Base-by-base conservation (phyloP, 2,329 filamentous ascomycete species). In the Phoma sp. region DNA sequence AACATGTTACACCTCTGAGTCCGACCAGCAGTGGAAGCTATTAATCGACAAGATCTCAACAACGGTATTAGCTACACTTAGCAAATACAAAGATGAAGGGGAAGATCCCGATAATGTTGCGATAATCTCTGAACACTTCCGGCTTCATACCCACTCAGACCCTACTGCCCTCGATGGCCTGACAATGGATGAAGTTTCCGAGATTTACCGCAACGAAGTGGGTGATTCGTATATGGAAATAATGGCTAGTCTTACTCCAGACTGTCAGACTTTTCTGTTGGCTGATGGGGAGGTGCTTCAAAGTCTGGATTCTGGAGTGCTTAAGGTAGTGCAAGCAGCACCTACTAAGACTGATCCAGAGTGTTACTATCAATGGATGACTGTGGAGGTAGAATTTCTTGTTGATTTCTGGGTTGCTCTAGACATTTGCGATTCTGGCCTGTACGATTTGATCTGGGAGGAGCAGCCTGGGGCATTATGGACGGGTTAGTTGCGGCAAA, bases 321-420 rank as follows among this genome's bases (percentile, higher is more conserved):
- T 34, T 11, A 46, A 36, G 30, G 30, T 46, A 28, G 42, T 46
- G 14, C 21, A 36, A 46, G 42, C 42, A 46, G 18, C 39, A 18
- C 39, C 39, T 12, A 29, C n/a, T 32, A 30, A 42, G 17, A 20
- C 14, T 25, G 28, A 42, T 15, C 39, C 18, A 42, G 28, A 42
- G 39, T 42, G 39, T 42, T 32, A 21, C 39, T 42, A 14, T n/a
- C 18, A 42, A 18, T 42, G 18, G 39, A 20, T 42, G 28, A 42
- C 9, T 14, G 15, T 42, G 11, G 6, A 18, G 15, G 28, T 42
- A 3, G 11, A 18, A 10, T 7, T 42, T 30, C 26, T 42, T 29
- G n/a, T 42, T 32, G 17, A 42, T n/a, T 21, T 42, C 28, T 30
- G 28, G 39, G n/a, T 42, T 18, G 9, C 12, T 20, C 17, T 42